Evolutionary conservation across 345 rosid genomes (phyloP).

Genomic region (Rhizophora mangle): DNA sequence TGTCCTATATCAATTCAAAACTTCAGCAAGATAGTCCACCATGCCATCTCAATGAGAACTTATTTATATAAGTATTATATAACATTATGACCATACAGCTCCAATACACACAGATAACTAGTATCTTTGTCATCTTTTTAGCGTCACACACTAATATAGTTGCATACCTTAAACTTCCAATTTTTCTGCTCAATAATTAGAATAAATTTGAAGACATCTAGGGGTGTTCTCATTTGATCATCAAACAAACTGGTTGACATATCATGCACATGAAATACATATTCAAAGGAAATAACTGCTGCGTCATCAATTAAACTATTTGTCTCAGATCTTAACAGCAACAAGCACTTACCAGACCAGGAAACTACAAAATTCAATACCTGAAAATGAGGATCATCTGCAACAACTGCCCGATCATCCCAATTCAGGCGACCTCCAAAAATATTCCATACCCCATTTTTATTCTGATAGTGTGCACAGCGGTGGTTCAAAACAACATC

Average conservation of each 20-base stretch:
- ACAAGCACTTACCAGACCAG: conserved; percentile 5
- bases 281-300: neutral
- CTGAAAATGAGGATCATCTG: conserved; percentile 98
- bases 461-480: conserved; percentile 80
- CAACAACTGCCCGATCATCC: conserved; percentile 94
- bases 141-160: neutral
- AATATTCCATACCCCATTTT: conserved; percentile 90
- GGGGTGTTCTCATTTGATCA: neutral
- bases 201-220: neutral
- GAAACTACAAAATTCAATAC: conserved; percentile 32
- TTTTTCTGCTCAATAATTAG: neutral
- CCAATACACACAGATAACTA: neutral
- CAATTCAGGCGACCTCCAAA: conserved; percentile 91
- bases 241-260: neutral
- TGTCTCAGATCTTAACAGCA: conserved; percentile 3
- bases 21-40: neutral
- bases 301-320: conserved; percentile 1
- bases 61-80: neutral
- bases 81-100: neutral
- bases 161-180: neutral
- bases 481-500: conserved; percentile 96
- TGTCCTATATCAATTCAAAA: neutral
- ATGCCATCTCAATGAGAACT: neutral
- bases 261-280: neutral
- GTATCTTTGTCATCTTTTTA: conserved; percentile 1